Conservation (phyloP, 257 asterid genomes). For the Prunella vulgaris region DNA sequence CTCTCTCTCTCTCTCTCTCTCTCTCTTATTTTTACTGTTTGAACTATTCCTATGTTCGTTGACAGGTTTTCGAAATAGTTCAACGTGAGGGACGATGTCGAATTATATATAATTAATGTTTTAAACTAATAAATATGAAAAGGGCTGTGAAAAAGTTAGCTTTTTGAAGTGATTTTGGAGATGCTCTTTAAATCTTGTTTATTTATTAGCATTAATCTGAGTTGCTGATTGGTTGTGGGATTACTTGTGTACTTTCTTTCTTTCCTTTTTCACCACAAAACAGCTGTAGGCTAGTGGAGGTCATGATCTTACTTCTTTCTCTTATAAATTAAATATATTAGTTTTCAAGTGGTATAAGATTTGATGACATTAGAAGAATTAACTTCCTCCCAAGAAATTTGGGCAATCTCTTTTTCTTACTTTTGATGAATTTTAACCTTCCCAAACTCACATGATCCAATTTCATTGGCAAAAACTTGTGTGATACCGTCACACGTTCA, state of each 20-base stretch:
- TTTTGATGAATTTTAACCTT: not conserved
- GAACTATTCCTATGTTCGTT: too few species aligned
- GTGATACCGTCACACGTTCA: too few species aligned
- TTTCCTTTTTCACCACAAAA: not conserved
- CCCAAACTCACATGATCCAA: too few species aligned
- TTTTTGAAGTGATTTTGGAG: slow-evolving; percentile 12
- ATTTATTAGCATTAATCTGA: not conserved
- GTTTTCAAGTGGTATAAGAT: not conserved
- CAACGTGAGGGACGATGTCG: not conserved
- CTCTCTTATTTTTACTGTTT: too few species aligned
- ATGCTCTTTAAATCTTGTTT: slow-evolving; percentile 2
- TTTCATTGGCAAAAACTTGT: too few species aligned
- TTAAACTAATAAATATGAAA: not conserved
- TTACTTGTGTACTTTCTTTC: not conserved
- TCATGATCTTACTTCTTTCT: not conserved
- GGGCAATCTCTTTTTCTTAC: not conserved
- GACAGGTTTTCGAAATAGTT: not conserved
- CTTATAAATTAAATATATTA: not conserved
- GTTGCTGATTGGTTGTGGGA: slow-evolving; percentile 11
- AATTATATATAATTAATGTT: not conserved
- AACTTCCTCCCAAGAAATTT: too few species aligned
- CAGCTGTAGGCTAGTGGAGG: slow-evolving; percentile 18
- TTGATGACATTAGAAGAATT: not conserved
- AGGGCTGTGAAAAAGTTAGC: slow-evolving; percentile 16
- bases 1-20: not conserved